These are phyloP conservation scores for Encephalitozoon cuniculi DNA, from an alignment of 371 early-diverging fungal genomes.

Conservation along the genomic window DNA sequence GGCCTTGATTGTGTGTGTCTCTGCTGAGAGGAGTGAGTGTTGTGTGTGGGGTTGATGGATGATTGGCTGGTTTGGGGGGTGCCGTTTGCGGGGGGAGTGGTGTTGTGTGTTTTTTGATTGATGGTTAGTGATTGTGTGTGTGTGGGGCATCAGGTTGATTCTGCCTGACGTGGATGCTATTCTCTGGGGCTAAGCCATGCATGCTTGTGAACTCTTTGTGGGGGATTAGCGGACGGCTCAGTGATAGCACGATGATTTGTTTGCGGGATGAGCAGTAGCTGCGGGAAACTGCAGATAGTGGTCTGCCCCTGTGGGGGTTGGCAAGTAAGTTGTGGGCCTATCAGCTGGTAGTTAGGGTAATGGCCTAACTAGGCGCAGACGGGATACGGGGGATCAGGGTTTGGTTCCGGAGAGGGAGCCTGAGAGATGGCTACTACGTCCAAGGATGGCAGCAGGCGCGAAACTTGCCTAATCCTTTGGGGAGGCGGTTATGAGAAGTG, in stretches of 20 bases:
- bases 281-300: slow-evolving; percentile 28
- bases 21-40: too few species aligned
- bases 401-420: slow-evolving; percentile 47
- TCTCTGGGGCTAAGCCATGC: slow-evolving; percentile 47
- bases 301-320: not conserved
- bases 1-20: too few species aligned
- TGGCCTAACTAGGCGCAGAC: slow-evolving; percentile 39
- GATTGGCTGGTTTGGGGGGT: too few species aligned
- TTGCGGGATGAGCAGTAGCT: not conserved
- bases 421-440: slow-evolving; percentile 47
- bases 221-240: slow-evolving; percentile 41
- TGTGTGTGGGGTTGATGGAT: too few species aligned
- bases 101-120: too few species aligned
- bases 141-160: slow-evolving; percentile 40
- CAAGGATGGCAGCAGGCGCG: slow-evolving; percentile 51
- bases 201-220: not conserved
- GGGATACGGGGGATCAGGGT: slow-evolving; percentile 41
- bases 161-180: slow-evolving; percentile 50
- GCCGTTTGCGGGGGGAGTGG: too few species aligned
- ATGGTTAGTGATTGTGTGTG: too few species aligned
- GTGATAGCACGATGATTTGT: slow-evolving; percentile 32
- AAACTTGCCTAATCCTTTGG: slow-evolving; percentile 34
- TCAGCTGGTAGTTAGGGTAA: slow-evolving; percentile 45
- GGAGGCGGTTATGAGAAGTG: slow-evolving; percentile 43
- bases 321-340: slow-evolving; percentile 26